A percentile compares a stretch with the other conserved stretches of the same genome.
Conservation (phyloP, 2,329 filamentous ascomycete species). For the Xylaria sp. region DNA sequence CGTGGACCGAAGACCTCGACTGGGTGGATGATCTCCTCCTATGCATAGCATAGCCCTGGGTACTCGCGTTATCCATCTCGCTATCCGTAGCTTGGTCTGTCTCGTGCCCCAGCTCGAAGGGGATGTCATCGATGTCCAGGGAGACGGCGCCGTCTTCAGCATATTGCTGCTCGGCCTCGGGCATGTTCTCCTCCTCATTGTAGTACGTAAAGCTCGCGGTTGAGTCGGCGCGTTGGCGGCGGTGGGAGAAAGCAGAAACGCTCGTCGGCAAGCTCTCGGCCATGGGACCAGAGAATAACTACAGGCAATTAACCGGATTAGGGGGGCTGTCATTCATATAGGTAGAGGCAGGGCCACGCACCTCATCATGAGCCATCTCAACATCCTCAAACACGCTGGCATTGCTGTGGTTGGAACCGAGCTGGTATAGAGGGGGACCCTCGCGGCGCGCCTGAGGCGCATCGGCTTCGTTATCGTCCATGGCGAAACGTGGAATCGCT, state of each 20-base stretch:
- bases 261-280: conserved; percentile 97
- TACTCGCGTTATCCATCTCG: conserved; percentile 56
- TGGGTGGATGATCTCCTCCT: conserved; percentile 72
- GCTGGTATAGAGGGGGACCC: conserved; percentile 65
- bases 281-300: conserved; percentile 90
- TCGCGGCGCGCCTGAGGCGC: conserved; percentile 40
- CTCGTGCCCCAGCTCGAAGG: conserved; percentile 48
- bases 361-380: conserved; percentile 98
- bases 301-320: conserved; percentile 33
- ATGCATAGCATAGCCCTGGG: conserved; percentile 62
- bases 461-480: conserved; percentile 43
- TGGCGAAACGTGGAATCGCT: conserved; percentile 23
- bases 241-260: conserved; percentile 89
- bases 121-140: conserved; percentile 50
- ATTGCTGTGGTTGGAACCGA: conserved; percentile 76
- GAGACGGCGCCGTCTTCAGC: conserved; percentile 52
- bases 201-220: conserved; percentile 92
- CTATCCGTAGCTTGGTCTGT: conserved; percentile 53
- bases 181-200: conserved; percentile 69
- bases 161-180: conserved; percentile 53
- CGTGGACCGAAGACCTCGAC: conserved; percentile 67
- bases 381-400: conserved; percentile 91
- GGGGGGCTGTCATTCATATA: conserved; percentile 34
- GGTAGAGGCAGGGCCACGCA: conserved; percentile 50
- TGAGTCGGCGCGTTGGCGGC: conserved; percentile 82